Conservation (phyloP, 2,329 filamentous ascomycete species). For the Ilyonectria robusta region DNA sequence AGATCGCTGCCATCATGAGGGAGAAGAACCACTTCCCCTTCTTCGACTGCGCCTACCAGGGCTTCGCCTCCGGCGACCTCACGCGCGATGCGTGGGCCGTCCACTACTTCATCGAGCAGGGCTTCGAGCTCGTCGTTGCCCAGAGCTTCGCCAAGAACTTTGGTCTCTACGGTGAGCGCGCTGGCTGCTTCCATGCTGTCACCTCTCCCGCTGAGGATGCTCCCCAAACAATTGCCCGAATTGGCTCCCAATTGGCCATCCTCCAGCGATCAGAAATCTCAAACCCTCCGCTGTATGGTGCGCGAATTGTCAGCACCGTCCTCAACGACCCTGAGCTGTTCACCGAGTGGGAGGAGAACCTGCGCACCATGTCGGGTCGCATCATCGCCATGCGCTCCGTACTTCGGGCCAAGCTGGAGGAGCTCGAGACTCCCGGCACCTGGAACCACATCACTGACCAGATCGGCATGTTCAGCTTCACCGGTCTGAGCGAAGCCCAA, state of each 20-base stretch:
- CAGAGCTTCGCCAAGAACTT: constrained; percentile 99
- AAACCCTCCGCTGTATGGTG: constrained; percentile 95
- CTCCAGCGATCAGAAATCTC: constrained; percentile 98
- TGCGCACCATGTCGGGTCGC: constrained; percentile 93
- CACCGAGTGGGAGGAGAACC: constrained; percentile 91
- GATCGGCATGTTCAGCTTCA: constrained; percentile 99
- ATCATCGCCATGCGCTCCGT: constrained; percentile 92
- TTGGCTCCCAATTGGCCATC: constrained; percentile 91
- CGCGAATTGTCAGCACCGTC: constrained; percentile 86
- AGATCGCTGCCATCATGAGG: constrained; percentile 84
- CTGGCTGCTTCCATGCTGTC: constrained; percentile 96
- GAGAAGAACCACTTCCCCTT: constrained; percentile 93
- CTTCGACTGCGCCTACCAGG: constrained; percentile 98
- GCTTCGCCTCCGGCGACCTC: constrained; percentile 94
- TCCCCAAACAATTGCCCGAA: constrained; percentile 70
- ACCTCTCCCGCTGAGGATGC: constrained; percentile 80
- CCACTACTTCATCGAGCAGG: constrained; percentile 92
- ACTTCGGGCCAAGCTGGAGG: constrained; percentile 85
- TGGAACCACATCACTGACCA: constrained; percentile 99
- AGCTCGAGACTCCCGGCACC: constrained; percentile 85
- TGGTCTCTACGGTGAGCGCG: constrained; percentile 95
- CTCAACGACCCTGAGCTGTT: constrained; percentile 89
- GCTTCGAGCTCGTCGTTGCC: constrained; percentile 88
- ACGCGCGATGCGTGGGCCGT: constrained; percentile 90
- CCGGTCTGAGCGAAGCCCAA: constrained; percentile 81